Evolutionary conservation across 768 basidiomycete genomes (phyloP).

Genomic region (Tylopilus balloui): DNA sequence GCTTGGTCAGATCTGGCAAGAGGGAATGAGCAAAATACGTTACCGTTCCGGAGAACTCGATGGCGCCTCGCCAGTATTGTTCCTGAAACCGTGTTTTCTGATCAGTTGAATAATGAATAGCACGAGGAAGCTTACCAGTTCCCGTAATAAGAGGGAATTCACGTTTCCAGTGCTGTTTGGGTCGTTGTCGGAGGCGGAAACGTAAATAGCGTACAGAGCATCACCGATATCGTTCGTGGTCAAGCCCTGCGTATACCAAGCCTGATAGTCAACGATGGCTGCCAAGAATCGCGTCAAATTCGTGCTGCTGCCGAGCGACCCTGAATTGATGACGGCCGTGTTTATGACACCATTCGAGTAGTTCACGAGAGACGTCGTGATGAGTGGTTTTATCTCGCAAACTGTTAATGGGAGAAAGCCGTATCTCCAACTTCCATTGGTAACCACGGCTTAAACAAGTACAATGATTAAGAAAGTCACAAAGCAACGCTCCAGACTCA

Average conservation of each 20-base stretch:
- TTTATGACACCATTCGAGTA: constrained; percentile 6
- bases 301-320: neutral
- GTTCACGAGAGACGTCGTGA: constrained; percentile 12
- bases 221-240: constrained; percentile 16
- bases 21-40: neutral
- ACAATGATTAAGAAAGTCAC: neutral
- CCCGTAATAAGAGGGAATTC: neutral
- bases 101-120: too few relatives aligned
- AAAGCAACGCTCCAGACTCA: neutral
- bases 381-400: constrained; percentile 8
- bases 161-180: neutral
- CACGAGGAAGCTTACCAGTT: neutral
- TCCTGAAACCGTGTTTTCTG: neutral
- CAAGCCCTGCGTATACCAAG: constrained; percentile 10
- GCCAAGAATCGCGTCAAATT: constrained; percentile 12
- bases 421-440: constrained; percentile 11
- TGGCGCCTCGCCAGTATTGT: constrained; percentile 14
- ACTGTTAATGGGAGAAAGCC: constrained; percentile 8
- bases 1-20: neutral
- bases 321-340: neutral
- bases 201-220: constrained; percentile 11
- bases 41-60: constrained; percentile 17
- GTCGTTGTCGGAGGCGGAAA: neutral
- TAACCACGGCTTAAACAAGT: neutral
- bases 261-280: constrained; percentile 3